Base-by-base conservation (phyloP, 495 filamentous ascomycete genomes). In the Aspergillus heteromorphus region DNA sequence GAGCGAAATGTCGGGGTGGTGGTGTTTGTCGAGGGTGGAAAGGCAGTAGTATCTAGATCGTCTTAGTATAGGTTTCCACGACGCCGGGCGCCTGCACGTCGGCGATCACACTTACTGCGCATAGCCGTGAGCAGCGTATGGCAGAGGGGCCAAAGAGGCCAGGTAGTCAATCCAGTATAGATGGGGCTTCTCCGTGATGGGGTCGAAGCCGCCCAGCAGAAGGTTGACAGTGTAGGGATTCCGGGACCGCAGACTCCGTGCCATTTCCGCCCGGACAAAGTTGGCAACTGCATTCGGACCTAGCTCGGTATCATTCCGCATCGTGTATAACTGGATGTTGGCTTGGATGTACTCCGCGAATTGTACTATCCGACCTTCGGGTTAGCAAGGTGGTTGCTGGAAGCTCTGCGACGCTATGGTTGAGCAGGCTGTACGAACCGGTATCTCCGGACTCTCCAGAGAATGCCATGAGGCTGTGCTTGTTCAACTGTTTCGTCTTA, bases 271-370 rank as follows among this genome's bases (percentile, higher is more conserved):
- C 55, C 93, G 89, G 56, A 97, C 90, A 65, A 97, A 97, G 76
- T 85, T 86, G 43, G 90, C 87, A 27, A 96, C 85, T 11, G 92
- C 93, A 21, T 86, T 82, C 13, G 93, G 92, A 34, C 87, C 87
- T 45, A 99, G 82, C 61, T 96, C 90, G 63, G 87, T 86, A 63
- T 90, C 86, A 67, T 97, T 97, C 57, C 93, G 91, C 92, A 97
- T 99, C 58, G 88, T 89, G 73, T 99, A 99, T 66, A 99, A 87
- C 72, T 92, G 88, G 64, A 95, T 86, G 68, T 99, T 97, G 59
- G 93, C 95, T 83, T 97, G 91, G 74, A 97, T 91, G 76, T 91
- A 97, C 78, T 99, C 93, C 64, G 93, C 90, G 71, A 99, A 99
- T 84, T 99, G 93, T 47, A 97, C 93, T 95, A 69, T 58, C 48